phyloP scores from a whole-genome alignment of 345 rosid species.

The Camelina hispida region DNA sequence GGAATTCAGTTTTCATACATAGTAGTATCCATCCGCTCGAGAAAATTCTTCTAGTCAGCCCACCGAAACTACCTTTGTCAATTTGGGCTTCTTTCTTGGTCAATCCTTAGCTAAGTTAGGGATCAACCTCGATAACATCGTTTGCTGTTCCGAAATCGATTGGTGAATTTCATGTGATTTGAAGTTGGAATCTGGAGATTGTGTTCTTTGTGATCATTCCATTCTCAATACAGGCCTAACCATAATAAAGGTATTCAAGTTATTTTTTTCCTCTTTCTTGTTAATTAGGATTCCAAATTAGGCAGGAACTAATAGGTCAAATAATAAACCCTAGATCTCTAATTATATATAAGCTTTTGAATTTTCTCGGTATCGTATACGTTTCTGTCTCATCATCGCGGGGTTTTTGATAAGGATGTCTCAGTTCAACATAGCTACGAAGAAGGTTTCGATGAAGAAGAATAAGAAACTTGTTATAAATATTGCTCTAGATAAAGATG shows the following conservation, averaged over 20 bases:
- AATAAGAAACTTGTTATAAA: constrained; percentile 26
- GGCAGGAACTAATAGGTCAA: background rate
- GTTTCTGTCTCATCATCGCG: constrained; percentile 2
- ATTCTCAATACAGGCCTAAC: background rate
- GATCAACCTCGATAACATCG: background rate
- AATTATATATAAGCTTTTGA: background rate
- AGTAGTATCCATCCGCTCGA: too few relatives aligned
- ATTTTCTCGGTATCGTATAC: too few relatives aligned
- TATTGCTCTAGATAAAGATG: constrained; percentile 7
- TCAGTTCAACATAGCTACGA: constrained; percentile 20
- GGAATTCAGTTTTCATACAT: too few relatives aligned
- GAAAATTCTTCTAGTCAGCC: background rate
- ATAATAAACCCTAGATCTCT: constrained; percentile 5
- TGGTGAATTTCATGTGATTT: constrained; percentile 5
- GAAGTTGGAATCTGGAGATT: constrained; percentile 6
- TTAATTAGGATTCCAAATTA: background rate
- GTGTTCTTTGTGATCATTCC: background rate
- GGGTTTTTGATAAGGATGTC: constrained; percentile 14
- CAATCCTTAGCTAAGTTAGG: background rate
- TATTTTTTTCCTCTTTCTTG: background rate
- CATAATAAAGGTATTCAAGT: background rate
- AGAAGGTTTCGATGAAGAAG: constrained; percentile 27
- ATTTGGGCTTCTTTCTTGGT: background rate
- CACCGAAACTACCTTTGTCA: background rate
- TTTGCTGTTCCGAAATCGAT: background rate